phyloP scores from a whole-genome alignment of 176 grass and related monocot genomes.

The Olyra latifolia region DNA sequence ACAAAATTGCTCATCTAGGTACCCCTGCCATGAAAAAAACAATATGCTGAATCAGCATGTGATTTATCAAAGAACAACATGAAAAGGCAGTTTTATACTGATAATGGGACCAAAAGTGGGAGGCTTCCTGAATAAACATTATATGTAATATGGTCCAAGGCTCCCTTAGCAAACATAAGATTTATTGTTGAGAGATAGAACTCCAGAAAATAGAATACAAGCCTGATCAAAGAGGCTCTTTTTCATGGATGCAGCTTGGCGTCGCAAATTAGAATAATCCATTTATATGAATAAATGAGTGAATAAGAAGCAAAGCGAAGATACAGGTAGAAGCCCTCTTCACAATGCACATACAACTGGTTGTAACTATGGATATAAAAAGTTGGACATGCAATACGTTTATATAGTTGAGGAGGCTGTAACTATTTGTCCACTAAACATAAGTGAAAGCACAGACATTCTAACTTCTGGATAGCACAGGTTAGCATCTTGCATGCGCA shows the following conservation, averaged over 20 bases:
- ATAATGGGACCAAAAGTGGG: conserved; percentile 12
- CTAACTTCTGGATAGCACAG: conserved; percentile 52
- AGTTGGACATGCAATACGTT: conserved; percentile 30
- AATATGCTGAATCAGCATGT: conserved; percentile 31
- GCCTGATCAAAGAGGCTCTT: conserved; percentile 96
- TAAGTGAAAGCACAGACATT: conserved; percentile 61
- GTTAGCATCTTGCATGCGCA: conserved; percentile 46
- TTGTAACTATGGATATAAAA: conserved; percentile 20
- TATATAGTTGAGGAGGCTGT: conserved; percentile 69
- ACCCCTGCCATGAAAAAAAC: conserved; percentile 58
- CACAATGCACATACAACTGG: conserved; percentile 32
- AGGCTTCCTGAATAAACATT: conserved; percentile 14
- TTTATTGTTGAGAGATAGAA: conserved; percentile 27
- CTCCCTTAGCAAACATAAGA: conserved; percentile 13
- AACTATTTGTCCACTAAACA: conserved; percentile 38
- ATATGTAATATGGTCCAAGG: background rate
- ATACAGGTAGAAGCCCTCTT: conserved; percentile 34
- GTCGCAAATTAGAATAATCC: conserved; percentile 71
- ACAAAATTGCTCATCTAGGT: conserved; percentile 93
- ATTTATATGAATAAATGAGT: conserved; percentile 49
- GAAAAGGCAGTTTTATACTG: conserved; percentile 12
- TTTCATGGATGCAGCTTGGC: conserved; percentile 81
- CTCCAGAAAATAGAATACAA: conserved; percentile 33
- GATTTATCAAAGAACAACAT: conserved; percentile 25
- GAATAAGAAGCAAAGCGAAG: conserved; percentile 33